These are phyloP conservation scores for Multifurca ochricompacta DNA, from an alignment of 768 basidiomycete genomes.

Conservation along the genomic window DNA sequence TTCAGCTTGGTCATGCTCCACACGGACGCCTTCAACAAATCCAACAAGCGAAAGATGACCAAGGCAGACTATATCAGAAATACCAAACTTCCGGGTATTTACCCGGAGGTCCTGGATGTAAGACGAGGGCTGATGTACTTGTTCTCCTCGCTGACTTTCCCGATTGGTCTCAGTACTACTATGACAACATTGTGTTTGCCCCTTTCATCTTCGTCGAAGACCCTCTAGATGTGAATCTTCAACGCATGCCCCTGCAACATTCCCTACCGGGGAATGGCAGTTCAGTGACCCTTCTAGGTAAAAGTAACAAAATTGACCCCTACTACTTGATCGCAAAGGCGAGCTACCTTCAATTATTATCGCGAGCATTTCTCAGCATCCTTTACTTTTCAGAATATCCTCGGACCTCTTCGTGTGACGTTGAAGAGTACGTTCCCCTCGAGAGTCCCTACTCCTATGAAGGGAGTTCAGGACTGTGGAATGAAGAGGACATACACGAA, in stretches of 20 bases:
- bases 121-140: constrained; percentile 23
- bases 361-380: not conserved
- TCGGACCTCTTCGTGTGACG: constrained; percentile 62
- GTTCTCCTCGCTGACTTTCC: not conserved
- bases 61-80: constrained; percentile 93
- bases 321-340: constrained; percentile 87
- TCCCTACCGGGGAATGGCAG: constrained; percentile 25
- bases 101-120: constrained; percentile 80
- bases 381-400: constrained; percentile 42
- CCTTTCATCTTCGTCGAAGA: constrained; percentile 98
- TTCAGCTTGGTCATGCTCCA: constrained; percentile 99
- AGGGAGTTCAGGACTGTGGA: constrained; percentile 59
- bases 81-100: constrained; percentile 77
- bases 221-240: constrained; percentile 61
- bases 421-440: constrained; percentile 48
- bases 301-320: constrained; percentile 72
- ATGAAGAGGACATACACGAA: constrained; percentile 55
- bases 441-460: constrained; percentile 61
- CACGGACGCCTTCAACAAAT: constrained; percentile 96
- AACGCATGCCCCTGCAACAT: constrained; percentile 30
- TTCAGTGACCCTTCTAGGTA: constrained; percentile 40
- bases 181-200: constrained; percentile 92
- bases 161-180: constrained; percentile 61
- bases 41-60: constrained; percentile 96
- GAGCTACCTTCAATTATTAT: constrained; percentile 23